Base-by-base conservation (phyloP, 1,139 yeast genomes). In the Candida tunisiensis region DNA sequence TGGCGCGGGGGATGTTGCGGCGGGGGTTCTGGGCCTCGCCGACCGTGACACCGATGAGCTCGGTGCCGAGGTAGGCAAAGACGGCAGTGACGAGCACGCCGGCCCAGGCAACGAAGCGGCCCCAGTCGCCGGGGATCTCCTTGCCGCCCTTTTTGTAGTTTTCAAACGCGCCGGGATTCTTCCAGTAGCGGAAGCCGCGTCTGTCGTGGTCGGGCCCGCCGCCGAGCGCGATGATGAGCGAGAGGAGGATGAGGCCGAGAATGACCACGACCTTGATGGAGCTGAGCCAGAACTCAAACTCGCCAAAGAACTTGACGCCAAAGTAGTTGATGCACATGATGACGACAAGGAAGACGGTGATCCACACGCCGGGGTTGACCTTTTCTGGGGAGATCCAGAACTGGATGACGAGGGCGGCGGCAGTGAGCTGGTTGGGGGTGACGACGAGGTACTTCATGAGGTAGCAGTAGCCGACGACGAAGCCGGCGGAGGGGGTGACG, bases 21-120 rank as follows among this genome's bases (percentile, higher is more conserved):
- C 92, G 60, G 2, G 93, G 93, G 38, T 77, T 74, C 35, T 73
- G 60, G 6, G 85, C 79, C 47, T 80, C 93, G 47, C 85, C 78
- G 1, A 91, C 88, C 1, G 91, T 85, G 34, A 79, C 68, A 38
- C 78, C 73, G 16, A 80, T 91, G 35, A 74, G 70, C 40, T 79
- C 92, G 0, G 83, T 74, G 0, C 92, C 93, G 32, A 74, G 68
- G 41, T 74, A 79, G 0, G 91, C 75, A 44, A 73, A 78, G 0
- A 79, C 62, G n/a, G n/a, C n/a, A n/a, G n/a, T n/a, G n/a, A n/a
- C n/a, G n/a, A n/a, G n/a, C n/a, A n/a, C n/a, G n/a, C n/a, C n/a
- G n/a, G n/a, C n/a, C n/a, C n/a, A n/a, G n/a, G n/a, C n/a, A n/a
- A n/a, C n/a, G n/a, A n/a, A n/a, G n/a, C n/a, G n/a, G n/a, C n/a